Evolutionary conservation across 768 basidiomycete species (phyloP).

Genomic region (Bullera alba): DNA sequence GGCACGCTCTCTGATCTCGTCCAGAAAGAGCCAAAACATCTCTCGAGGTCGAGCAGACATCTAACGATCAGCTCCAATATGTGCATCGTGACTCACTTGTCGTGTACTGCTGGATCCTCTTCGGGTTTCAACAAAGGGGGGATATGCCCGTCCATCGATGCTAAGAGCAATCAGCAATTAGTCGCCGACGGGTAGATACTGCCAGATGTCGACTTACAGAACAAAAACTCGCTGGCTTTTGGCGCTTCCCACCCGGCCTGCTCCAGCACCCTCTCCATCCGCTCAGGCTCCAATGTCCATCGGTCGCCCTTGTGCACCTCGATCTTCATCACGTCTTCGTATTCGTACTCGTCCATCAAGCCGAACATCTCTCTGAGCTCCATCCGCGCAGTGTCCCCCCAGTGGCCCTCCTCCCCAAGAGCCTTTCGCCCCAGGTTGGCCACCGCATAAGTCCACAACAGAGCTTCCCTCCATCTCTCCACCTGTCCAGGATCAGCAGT

Average conservation of each 20-base stretch:
- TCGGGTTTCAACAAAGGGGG: slow-evolving; percentile 27
- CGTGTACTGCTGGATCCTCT: slow-evolving; percentile 1
- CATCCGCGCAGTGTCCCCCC: slow-evolving; percentile 21
- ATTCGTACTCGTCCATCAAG: slow-evolving; percentile 11
- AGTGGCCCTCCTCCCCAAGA: slow-evolving; percentile 12
- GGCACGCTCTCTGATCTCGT: slow-evolving; percentile 13
- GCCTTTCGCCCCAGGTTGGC: slow-evolving; percentile 24
- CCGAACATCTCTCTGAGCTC: slow-evolving; percentile 35
- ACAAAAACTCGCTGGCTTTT: slow-evolving; percentile 37
- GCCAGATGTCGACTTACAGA: slow-evolving; percentile 28
- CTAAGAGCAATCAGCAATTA: slow-evolving; percentile 6
- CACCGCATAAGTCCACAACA: slow-evolving; percentile 44
- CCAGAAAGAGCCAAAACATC: slow-evolving; percentile 44
- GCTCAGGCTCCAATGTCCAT: slow-evolving; percentile 31
- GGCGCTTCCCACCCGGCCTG: slow-evolving; percentile 40
- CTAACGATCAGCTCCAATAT: slow-evolving; percentile 1
- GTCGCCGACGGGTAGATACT: too few relatives aligned
- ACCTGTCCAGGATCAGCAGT: slow-evolving; percentile 10
- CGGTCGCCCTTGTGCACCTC: slow-evolving; percentile 31
- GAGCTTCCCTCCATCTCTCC: slow-evolving; percentile 43
- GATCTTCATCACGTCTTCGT: slow-evolving; percentile 30
- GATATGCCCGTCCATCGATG: slow-evolving; percentile 42
- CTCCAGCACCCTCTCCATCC: slow-evolving; percentile 22
- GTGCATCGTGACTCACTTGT: slow-evolving; percentile 11
- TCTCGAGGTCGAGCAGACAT: slow-evolving; percentile 36